These are phyloP conservation scores for Xanthoconium purpureum DNA, from an alignment of 768 basidiomycete species.

Conservation along the genomic window DNA sequence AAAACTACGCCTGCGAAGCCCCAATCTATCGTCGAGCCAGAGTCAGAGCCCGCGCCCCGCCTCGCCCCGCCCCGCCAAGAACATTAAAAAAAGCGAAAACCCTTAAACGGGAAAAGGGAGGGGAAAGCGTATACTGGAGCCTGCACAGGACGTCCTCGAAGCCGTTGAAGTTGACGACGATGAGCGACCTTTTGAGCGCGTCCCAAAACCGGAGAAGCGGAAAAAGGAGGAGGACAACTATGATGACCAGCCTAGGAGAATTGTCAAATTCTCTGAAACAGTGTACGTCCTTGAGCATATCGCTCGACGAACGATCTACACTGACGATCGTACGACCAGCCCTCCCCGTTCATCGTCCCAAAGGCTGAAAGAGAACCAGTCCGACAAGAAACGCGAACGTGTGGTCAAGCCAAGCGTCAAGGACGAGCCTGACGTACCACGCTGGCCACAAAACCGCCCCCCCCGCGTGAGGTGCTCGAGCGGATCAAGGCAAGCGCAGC, in stretches of 20 bases:
- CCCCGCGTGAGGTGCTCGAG: slow-evolving; percentile 38
- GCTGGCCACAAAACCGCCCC: background rate
- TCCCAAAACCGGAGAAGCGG: slow-evolving; percentile 17
- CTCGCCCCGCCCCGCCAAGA: background rate
- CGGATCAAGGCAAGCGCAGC: slow-evolving; percentile 34
- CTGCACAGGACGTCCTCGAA: background rate
- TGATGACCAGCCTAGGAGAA: slow-evolving; percentile 24
- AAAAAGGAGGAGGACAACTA: slow-evolving; percentile 20
- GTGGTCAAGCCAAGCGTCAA: background rate
- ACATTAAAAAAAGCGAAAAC: background rate
- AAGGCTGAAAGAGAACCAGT: slow-evolving; percentile 36
- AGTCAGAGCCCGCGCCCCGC: background rate
- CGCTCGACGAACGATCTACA: too few relatives aligned
- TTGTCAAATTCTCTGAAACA: slow-evolving; percentile 12
- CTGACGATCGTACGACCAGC: slow-evolving; percentile 1
- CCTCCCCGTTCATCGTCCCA: slow-evolving; percentile 19
- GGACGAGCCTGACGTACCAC: background rate
- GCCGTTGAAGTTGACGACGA: background rate
- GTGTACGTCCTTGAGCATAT: slow-evolving; percentile 10
- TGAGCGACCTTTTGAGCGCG: background rate
- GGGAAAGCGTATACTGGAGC: background rate
- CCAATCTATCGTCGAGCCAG: background rate
- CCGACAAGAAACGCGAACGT: background rate
- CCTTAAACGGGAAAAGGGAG: background rate
- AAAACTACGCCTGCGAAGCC: slow-evolving; percentile 3